Conservation (phyloP, 805 yeast species). For the Saccharomycopsis fodiens region DNA sequence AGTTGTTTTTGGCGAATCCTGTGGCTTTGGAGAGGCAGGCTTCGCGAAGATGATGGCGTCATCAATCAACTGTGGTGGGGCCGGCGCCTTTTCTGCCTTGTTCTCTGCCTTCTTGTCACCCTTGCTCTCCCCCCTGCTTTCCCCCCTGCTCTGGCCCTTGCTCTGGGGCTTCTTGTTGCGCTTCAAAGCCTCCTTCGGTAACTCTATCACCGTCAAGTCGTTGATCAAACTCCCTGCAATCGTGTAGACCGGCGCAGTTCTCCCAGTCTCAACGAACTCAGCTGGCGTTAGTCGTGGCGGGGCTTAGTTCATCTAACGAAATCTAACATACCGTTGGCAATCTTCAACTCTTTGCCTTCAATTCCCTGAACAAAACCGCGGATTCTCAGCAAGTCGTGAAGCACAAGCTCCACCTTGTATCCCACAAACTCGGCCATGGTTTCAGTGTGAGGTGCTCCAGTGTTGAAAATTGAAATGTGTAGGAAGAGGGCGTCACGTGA, state of each 20-base stretch:
- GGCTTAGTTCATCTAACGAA: constrained; percentile 26
- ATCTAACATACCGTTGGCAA: constrained; percentile 31
- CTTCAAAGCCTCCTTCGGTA: constrained; percentile 33
- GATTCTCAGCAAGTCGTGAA: constrained; percentile 35
- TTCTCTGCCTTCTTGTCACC: neutral
- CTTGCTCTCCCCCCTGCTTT: constrained; percentile 5
- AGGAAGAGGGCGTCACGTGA: no score
- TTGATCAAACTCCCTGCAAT: constrained; percentile 35
- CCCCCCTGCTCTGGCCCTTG: constrained; percentile 9
- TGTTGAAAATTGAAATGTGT: no score
- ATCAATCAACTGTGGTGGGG: constrained; percentile 21
- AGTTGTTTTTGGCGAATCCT: constrained; percentile 14
- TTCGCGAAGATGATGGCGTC: constrained; percentile 28
- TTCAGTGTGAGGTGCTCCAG: neutral
- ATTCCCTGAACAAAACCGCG: constrained; percentile 37
- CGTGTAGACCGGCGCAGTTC: constrained; percentile 14
- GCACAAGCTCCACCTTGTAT: constrained; percentile 36
- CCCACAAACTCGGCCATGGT: constrained; percentile 32
- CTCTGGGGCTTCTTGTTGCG: constrained; percentile 14
- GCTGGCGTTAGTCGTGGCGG: constrained; percentile 10
- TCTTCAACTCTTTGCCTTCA: constrained; percentile 31
- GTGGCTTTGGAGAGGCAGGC: constrained; percentile 7
- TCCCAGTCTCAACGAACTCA: constrained; percentile 13
- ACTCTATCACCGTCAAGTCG: constrained; percentile 48
- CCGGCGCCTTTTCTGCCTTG: neutral